Conservation (phyloP, 2,329 filamentous ascomycete genomes). For the Pestalotiopsis sp. region DNA sequence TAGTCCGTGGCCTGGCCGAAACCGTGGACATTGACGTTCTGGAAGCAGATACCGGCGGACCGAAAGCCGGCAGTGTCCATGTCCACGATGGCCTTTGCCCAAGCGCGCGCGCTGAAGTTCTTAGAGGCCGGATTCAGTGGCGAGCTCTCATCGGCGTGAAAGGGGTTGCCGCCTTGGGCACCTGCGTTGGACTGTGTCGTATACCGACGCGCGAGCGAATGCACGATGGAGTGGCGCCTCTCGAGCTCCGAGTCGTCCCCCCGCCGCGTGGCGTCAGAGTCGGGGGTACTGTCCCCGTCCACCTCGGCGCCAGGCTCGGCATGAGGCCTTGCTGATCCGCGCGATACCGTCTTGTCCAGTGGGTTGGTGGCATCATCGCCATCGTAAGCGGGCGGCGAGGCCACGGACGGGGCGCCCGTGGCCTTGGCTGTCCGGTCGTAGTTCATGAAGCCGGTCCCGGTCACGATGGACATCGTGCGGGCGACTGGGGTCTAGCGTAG, state of each 20-base stretch:
- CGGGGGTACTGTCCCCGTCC: conserved; percentile 30
- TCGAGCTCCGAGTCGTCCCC: conserved; percentile 48
- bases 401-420: conserved; percentile 38
- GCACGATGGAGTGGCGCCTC: conserved; percentile 54
- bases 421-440: conserved; percentile 51
- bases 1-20: conserved; percentile 71
- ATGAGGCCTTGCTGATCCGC: conserved; percentile 28
- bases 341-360: neutral
- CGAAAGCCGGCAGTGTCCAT: conserved; percentile 60
- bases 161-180: conserved; percentile 48
- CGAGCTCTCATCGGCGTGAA: conserved; percentile 50
- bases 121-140: conserved; percentile 54
- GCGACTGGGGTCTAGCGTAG: neutral
- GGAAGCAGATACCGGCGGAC: conserved; percentile 66
- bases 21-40: conserved; percentile 69
- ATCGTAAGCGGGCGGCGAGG: conserved; percentile 23
- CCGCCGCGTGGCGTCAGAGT: conserved; percentile 34
- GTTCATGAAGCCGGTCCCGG: conserved; percentile 44
- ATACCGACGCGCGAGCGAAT: conserved; percentile 58
- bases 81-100: conserved; percentile 63
- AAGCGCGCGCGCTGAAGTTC: conserved; percentile 57
- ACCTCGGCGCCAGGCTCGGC: conserved; percentile 40
- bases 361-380: conserved; percentile 28
- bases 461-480: conserved; percentile 43
- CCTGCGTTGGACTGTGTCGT: conserved; percentile 48